These are phyloP conservation scores for Apiospora aurea DNA, from an alignment of 2,329 filamentous ascomycete species.

Conservation along the genomic window DNA sequence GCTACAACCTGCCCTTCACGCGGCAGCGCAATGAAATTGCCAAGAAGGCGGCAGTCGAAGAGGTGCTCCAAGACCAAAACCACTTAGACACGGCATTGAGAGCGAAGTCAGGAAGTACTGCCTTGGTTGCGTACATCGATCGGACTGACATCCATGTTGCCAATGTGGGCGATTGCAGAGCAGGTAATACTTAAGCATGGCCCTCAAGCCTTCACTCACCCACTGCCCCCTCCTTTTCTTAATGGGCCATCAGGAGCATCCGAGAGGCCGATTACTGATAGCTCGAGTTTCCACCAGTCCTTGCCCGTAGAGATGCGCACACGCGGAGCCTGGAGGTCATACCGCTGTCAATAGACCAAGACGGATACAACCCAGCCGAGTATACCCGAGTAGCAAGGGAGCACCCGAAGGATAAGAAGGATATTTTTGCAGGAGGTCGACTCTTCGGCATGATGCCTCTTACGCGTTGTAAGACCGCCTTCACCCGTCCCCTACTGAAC, in stretches of 20 bases:
- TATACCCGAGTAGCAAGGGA: neutral
- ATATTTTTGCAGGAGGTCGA: neutral
- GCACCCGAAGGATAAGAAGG: neutral
- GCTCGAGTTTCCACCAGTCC: neutral
- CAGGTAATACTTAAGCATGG: neutral
- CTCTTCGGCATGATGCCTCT: slow-evolving; percentile 14
- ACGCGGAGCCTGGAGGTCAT: neutral
- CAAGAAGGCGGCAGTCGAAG: neutral
- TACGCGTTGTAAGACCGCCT: neutral
- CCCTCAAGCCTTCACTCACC: neutral
- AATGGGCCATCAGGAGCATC: neutral
- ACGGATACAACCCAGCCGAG: neutral
- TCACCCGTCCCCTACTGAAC: neutral
- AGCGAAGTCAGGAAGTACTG: neutral
- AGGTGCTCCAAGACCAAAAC: neutral
- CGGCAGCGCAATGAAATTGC: slow-evolving; percentile 10
- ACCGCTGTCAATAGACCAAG: slow-evolving; percentile 9
- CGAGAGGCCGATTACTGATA: neutral
- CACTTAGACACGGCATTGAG: neutral
- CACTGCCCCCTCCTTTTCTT: neutral
- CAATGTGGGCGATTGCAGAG: slow-evolving; percentile 16
- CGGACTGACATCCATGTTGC: slow-evolving; percentile 6
- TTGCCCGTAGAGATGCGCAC: neutral
- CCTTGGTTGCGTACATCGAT: slow-evolving; percentile 1
- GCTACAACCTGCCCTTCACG: neutral